Evolutionary conservation across 805 yeast species (phyloP).

Genomic region (Saccharomyces eubayanus): DNA sequence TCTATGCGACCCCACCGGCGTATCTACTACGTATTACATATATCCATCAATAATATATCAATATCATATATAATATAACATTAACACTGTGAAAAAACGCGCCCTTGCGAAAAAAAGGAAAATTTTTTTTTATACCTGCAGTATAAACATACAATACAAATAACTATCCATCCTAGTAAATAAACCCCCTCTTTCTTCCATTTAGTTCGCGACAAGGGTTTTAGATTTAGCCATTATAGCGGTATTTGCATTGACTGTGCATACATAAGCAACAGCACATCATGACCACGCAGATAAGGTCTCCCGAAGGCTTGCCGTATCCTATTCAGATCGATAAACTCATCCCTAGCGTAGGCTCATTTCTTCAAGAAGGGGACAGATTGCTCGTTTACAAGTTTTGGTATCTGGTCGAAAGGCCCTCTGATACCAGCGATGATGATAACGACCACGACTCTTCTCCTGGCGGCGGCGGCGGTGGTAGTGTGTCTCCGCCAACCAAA

Average conservation of each 20-base stretch:
- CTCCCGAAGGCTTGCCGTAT: conserved; percentile 30
- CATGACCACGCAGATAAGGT: conserved; percentile 21
- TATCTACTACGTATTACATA: neutral
- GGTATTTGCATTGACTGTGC: neutral
- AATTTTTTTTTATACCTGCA: neutral
- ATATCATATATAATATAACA: neutral
- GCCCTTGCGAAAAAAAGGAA: neutral
- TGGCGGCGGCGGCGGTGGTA: conserved; percentile 4
- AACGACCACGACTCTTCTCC: conserved; percentile 4
- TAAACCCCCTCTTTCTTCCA: neutral
- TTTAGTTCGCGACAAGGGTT: neutral
- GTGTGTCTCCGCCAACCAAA: conserved; percentile 15
- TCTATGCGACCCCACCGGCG: neutral
- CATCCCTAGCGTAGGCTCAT: conserved; percentile 26
- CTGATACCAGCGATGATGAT: conserved; percentile 17
- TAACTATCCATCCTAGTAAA: neutral
- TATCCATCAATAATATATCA: neutral
- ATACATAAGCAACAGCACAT: neutral
- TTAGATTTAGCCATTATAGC: neutral
- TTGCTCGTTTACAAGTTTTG: conserved; percentile 39
- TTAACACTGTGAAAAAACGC: neutral
- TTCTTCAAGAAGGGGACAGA: conserved; percentile 32
- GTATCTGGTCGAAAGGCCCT: conserved; percentile 35
- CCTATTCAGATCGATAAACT: conserved; percentile 34
- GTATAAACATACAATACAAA: neutral